Conservation (phyloP, 2,329 filamentous ascomycete genomes). For the Aspergillus proliferans region DNA sequence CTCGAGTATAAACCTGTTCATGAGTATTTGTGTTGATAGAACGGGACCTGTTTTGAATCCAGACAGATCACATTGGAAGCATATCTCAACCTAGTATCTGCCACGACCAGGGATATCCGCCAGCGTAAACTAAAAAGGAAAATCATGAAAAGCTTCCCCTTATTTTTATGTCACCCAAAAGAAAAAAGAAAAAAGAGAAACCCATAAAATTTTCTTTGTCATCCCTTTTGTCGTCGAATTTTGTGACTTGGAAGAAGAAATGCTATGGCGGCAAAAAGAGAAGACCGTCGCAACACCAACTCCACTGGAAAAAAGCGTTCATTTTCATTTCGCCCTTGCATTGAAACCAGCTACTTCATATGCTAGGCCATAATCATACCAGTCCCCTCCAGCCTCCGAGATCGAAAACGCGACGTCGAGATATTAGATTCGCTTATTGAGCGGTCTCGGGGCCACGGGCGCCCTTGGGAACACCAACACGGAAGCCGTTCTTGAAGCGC, state of each 20-base stretch:
- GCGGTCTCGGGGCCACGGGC: constrained; percentile 58
- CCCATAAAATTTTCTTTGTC: not conserved
- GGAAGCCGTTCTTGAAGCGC: constrained; percentile 98
- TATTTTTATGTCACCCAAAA: constrained; percentile 22
- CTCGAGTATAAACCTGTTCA: constrained; percentile 1
- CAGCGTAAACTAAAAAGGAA: constrained; percentile 36
- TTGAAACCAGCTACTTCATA: constrained; percentile 30
- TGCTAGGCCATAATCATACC: constrained; percentile 32
- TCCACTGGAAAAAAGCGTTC: constrained; percentile 28
- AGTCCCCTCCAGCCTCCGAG: constrained; percentile 34
- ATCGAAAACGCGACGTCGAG: constrained; percentile 34
- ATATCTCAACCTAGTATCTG: constrained; percentile 31
- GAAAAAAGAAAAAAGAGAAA: not conserved
- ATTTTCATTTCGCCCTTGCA: constrained; percentile 25
- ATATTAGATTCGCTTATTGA: constrained; percentile 31
- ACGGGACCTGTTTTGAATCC: constrained; percentile 3
- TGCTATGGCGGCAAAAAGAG: constrained; percentile 21
- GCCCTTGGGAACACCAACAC: constrained; percentile 78
- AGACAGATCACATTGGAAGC: constrained; percentile 26
- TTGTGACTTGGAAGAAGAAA: constrained; percentile 11
- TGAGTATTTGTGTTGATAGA: not conserved
- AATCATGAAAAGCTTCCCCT: constrained; percentile 33
- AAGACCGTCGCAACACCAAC: constrained; percentile 31
- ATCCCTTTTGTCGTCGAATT: constrained; percentile 1
- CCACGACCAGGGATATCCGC: constrained; percentile 33